These are phyloP conservation scores for Radiomyces spectabilis DNA, from an alignment of 192 early-diverging fungal genomes.

Conservation along the genomic window DNA sequence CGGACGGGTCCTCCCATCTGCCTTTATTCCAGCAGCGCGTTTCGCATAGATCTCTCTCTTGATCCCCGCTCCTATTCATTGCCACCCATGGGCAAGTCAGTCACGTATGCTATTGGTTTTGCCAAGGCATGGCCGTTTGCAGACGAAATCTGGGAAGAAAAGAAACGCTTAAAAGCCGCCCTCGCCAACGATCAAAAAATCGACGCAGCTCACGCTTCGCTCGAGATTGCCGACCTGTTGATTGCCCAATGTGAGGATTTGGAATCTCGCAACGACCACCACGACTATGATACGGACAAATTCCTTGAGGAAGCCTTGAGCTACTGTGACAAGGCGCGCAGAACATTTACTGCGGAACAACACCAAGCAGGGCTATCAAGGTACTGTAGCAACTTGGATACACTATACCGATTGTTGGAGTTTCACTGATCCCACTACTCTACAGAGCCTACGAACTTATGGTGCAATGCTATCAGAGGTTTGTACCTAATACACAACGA, in stretches of 20 bases:
- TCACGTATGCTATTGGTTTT: constrained; percentile 18
- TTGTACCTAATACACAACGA: too few relatives aligned
- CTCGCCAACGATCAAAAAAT: not conserved
- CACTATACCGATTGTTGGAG: too few relatives aligned
- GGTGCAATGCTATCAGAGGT: constrained; percentile 8
- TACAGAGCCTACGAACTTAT: not conserved
- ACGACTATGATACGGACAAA: not conserved
- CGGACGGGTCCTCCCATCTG: too few relatives aligned
- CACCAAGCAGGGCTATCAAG: not conserved
- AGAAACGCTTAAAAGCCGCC: not conserved
- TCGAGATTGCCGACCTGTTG: constrained; percentile 6
- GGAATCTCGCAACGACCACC: not conserved
- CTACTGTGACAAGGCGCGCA: constrained; percentile 3
- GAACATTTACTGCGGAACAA: not conserved
- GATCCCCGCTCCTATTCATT: not conserved
- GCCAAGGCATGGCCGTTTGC: constrained; percentile 3
- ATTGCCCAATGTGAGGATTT: constrained; percentile 6
- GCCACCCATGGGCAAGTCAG: constrained; percentile 13
- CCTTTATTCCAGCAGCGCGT: not conserved
- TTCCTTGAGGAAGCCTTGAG: not conserved
- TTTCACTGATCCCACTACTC: not conserved
- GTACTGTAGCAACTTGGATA: not conserved
- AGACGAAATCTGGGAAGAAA: constrained; percentile 7
- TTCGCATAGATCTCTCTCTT: not conserved
- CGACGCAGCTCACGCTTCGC: not conserved